Evolutionary conservation across 495 filamentous ascomycete species (phyloP).

Genomic region (Darksidea phi): DNA sequence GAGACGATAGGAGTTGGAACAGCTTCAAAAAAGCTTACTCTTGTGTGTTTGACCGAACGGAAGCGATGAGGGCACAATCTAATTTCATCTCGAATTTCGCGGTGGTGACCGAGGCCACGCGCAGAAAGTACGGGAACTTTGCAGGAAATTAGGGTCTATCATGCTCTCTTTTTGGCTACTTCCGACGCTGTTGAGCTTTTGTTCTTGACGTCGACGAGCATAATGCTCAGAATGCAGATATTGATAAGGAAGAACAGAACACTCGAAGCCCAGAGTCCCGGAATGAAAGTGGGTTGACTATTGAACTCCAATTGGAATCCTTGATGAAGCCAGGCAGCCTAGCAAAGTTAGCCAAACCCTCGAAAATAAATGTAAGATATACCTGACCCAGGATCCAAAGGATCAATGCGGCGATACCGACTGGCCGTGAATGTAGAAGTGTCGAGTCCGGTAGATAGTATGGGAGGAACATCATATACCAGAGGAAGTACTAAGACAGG

Average conservation of each 20-base stretch:
- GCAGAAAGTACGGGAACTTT: too few species aligned
- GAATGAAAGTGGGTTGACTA: slow-evolving; percentile 79
- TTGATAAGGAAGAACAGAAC: slow-evolving; percentile 82
- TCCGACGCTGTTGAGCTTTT: neutral
- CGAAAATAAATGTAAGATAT: slow-evolving; percentile 18
- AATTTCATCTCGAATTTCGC: too few species aligned
- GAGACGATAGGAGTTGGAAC: too few species aligned
- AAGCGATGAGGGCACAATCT: too few species aligned
- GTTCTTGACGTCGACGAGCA: slow-evolving; percentile 65
- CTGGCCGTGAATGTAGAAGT: slow-evolving; percentile 55
- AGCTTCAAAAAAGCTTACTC: too few species aligned
- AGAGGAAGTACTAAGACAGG: slow-evolving; percentile 79
- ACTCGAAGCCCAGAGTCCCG: slow-evolving; percentile 73
- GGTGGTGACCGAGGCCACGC: too few species aligned
- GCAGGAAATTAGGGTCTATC: neutral
- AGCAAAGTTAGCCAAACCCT: slow-evolving; percentile 13
- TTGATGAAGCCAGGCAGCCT: slow-evolving; percentile 86
- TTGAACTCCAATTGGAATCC: slow-evolving; percentile 86
- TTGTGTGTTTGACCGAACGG: too few species aligned
- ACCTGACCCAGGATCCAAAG: slow-evolving; percentile 74
- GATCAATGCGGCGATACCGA: slow-evolving; percentile 61
- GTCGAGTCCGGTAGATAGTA: slow-evolving; percentile 83
- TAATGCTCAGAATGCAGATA: slow-evolving; percentile 78
- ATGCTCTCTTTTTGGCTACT: neutral
- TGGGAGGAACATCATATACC: slow-evolving; percentile 91